These are phyloP conservation scores for Tolypocladium tundrense DNA, from an alignment of 2,329 filamentous ascomycete species.

Conservation along the genomic window DNA sequence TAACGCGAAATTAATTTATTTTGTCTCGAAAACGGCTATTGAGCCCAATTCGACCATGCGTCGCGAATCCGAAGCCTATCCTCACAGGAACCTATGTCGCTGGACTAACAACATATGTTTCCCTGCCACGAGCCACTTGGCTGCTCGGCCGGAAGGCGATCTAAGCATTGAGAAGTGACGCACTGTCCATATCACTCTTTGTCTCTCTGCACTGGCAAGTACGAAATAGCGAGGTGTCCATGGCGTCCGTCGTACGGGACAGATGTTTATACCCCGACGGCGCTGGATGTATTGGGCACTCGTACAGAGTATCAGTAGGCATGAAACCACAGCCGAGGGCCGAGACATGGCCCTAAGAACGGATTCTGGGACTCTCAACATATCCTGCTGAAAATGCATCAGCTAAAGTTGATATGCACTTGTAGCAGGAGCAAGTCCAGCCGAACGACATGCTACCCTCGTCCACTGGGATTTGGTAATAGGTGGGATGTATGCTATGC, in stretches of 20 bases:
- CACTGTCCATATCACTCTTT: background rate
- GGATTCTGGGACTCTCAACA: background rate
- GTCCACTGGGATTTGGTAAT: background rate
- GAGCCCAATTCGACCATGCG: background rate
- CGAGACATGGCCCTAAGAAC: background rate
- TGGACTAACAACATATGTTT: background rate
- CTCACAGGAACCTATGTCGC: background rate
- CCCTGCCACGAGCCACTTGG: background rate
- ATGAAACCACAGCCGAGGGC: background rate
- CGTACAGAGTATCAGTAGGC: background rate
- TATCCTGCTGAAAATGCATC: too few relatives aligned
- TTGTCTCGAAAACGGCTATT: background rate
- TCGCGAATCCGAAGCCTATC: background rate
- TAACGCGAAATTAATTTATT: background rate
- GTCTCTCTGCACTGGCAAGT: background rate
- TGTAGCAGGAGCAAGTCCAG: background rate
- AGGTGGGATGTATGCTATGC: background rate
- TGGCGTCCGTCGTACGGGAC: background rate
- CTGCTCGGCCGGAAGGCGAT: background rate
- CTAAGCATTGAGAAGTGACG: background rate
- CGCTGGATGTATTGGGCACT: background rate
- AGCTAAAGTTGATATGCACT: background rate
- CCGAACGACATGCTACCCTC: background rate
- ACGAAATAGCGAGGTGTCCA: background rate
- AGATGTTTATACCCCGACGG: background rate